Evolutionary conservation across 2,329 filamentous ascomycete species (phyloP).

Genomic region (Periconia sp.): DNA sequence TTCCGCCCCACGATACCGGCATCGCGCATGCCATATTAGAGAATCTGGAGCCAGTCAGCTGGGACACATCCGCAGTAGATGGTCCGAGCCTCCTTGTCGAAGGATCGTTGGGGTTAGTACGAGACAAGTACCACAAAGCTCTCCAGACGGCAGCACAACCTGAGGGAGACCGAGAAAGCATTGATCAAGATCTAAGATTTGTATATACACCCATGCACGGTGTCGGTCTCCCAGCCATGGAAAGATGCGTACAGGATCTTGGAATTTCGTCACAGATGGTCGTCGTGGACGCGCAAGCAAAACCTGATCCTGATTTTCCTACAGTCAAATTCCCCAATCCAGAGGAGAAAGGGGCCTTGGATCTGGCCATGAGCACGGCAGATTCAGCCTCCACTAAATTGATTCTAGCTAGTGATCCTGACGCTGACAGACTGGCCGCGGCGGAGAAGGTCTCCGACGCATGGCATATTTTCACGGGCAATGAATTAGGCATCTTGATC

Average conservation of each 20-base stretch:
- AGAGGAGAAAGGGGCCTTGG: conserved; percentile 64
- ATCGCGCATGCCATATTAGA: conserved; percentile 60
- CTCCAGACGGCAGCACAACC: conserved; percentile 45
- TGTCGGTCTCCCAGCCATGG: conserved; percentile 54
- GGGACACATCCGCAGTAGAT: conserved; percentile 50
- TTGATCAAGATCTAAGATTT: conserved; percentile 43
- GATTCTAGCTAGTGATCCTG: conserved; percentile 65
- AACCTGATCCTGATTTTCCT: conserved; percentile 65
- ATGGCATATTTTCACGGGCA: conserved; percentile 67
- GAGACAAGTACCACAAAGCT: conserved; percentile 47
- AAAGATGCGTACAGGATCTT: conserved; percentile 41
- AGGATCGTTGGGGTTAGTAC: conserved; percentile 44
- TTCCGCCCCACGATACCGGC: conserved; percentile 61
- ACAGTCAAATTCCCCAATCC: conserved; percentile 68
- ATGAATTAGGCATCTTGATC: conserved; percentile 64
- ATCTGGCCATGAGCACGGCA: conserved; percentile 60
- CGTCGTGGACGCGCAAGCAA: conserved; percentile 53
- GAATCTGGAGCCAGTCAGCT: conserved; percentile 56
- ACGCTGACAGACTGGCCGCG: conserved; percentile 65
- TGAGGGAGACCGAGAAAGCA: conserved; percentile 20
- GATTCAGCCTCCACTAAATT: conserved; percentile 52
- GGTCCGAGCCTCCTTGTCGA: conserved; percentile 43
- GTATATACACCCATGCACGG: conserved; percentile 62
- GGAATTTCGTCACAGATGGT: conserved; percentile 48
- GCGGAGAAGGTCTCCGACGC: conserved; percentile 59